Base-by-base conservation (phyloP, 2,329 filamentous ascomycete species). In the Dactylellina drechsleri region DNA sequence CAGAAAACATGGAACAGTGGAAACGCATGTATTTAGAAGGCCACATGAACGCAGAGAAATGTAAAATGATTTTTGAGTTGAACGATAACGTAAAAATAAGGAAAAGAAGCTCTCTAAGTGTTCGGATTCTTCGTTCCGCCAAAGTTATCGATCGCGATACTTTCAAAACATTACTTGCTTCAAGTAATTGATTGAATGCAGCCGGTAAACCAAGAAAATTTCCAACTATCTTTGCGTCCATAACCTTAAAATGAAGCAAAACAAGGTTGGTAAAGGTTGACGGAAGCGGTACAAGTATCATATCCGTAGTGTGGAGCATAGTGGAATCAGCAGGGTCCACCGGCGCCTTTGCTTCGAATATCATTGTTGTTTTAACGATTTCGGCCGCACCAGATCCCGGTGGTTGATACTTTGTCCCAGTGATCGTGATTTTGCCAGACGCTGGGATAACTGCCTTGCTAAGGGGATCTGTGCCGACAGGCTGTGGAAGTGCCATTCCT, bases 91-190 rank as follows among this genome's bases (percentile, higher is more conserved):
- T 10, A 36, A 10, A 36, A 3, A 8, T 23, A 23, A 23, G 4
- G 23, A 4, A 23, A 23, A 23, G 49, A 47, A 65, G 13, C 18
- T 28, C 49, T 12, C 15, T 47, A 45, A 1, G 6, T 23, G 12
- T 47, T 54, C 5, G 41, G 20, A 15, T 68, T 26, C 23, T 58
- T 71, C 3, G 59, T 59, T 1, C 58, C 66, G 20, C 41, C 43
- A 10, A 71, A n/a, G 45, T 71, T 64, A 58, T 71, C 66, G 4
- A 71, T 15, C 2, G 58, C 66, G 26, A 71, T 16, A 36, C 66
- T 71, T 5, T 49, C 40, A 36, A 64, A 43, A 26, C 20, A 16
- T 13, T 23, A 1, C 40, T 31, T 0, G 20, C 8, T 26, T 13
- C 1, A 4, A 71, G 20, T 15, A 71, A 20, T 0, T 5, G 0